phyloP scores from a whole-genome alignment of 208 protist species.

The Trypanosoma boissoni region DNA sequence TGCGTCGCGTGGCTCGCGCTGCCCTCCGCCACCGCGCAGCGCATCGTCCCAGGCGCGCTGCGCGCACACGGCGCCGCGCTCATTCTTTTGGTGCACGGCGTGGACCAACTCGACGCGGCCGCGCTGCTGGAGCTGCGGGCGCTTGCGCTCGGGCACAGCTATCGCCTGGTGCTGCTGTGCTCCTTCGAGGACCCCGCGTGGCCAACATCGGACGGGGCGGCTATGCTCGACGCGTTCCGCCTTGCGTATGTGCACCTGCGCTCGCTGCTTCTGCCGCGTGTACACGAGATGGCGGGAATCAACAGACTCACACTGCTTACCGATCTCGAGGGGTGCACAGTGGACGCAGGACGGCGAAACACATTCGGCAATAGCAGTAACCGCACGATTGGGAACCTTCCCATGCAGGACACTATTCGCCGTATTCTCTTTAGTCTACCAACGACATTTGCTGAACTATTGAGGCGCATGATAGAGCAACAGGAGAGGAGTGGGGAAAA shows the following conservation, averaged over 20 bases:
- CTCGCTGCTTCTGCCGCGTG: constrained; percentile 54
- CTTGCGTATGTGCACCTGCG: constrained; percentile 57
- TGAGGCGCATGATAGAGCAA: constrained; percentile 54
- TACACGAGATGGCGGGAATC: constrained; percentile 47
- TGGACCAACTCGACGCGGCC: constrained; percentile 53
- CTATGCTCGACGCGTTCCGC: constrained; percentile 33
- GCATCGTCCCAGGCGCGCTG: constrained; percentile 6
- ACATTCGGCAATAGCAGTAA: constrained; percentile 6
- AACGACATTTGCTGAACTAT: constrained; percentile 49
- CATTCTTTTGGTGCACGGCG: constrained; percentile 62
- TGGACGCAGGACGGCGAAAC: constrained; percentile 11
- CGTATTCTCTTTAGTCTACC: constrained; percentile 77
- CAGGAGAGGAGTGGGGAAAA: constrained; percentile 73
- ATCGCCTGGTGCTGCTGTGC: constrained; percentile 27
- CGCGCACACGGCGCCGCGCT: constrained; percentile 4
- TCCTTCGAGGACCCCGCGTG: constrained; percentile 72
- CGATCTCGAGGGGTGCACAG: constrained; percentile 40
- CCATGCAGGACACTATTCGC: constrained; percentile 76
- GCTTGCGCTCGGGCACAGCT: constrained; percentile 39
- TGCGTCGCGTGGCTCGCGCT: constrained; percentile 20
- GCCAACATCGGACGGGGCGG: constrained; percentile 25
- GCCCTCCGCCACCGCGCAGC: constrained; percentile 15
- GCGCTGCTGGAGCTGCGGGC: constrained; percentile 31
- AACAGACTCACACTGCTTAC: constrained; percentile 52
- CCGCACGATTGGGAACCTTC: constrained; percentile 19